Evolutionary conservation across 2,329 filamentous ascomycete genomes (phyloP).

Genomic region (Aspergillus quadricinctus): DNA sequence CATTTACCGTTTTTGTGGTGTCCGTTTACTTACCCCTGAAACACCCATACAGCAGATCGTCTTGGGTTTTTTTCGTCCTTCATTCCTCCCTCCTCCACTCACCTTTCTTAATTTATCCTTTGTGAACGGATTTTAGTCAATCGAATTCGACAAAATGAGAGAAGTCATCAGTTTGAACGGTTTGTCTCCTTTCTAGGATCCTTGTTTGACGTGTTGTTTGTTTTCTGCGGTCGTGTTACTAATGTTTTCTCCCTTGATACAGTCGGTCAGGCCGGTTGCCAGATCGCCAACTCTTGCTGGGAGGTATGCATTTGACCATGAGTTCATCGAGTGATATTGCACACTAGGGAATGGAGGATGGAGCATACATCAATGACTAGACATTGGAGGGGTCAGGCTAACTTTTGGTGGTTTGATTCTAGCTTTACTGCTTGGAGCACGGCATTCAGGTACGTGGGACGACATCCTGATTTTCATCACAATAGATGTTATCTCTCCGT

Average conservation of each 20-base stretch:
- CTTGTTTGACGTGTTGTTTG: conserved; percentile 11
- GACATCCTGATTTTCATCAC: conserved; percentile 8
- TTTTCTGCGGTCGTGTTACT: conserved; percentile 22
- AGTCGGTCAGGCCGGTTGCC: conserved; percentile 99
- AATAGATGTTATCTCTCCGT: background rate
- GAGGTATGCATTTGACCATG: conserved; percentile 67
- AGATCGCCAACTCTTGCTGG: conserved; percentile 99
- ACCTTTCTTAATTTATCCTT: conserved; percentile 22
- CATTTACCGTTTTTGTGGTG: conserved; percentile 7
- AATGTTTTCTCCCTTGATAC: conserved; percentile 25
- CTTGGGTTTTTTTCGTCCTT: conserved; percentile 29
- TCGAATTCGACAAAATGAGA: conserved; percentile 69
- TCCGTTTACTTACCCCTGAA: conserved; percentile 24
- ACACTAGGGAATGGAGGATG: background rate
- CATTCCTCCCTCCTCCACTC: conserved; percentile 26
- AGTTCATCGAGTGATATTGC: background rate
- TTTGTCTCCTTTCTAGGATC: conserved; percentile 47
- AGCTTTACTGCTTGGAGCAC: conserved; percentile 99
- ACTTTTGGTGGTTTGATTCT: conserved; percentile 31
- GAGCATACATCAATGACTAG: conserved; percentile 7
- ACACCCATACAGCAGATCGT: conserved; percentile 19
- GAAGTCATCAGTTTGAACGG: conserved; percentile 99
- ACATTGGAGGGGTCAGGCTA: conserved; percentile 19
- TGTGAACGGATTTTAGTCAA: conserved; percentile 9
- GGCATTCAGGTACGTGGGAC: conserved; percentile 80